Evolutionary conservation across 2,329 filamentous ascomycete genomes (phyloP).

Genomic region (Rhynchosporium agropyri): DNA sequence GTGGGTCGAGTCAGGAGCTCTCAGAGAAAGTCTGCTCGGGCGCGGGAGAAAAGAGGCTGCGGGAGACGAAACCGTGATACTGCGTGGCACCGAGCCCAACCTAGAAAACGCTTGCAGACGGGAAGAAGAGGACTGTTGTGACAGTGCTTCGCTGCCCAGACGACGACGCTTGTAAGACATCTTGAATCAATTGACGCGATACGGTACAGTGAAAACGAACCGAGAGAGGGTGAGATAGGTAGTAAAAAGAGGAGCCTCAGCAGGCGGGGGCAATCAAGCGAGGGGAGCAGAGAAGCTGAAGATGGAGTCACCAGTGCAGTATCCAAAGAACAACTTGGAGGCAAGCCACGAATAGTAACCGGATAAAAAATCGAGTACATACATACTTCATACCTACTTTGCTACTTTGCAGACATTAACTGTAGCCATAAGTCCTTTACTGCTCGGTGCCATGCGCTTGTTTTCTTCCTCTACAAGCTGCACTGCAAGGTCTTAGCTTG

Average conservation of each 20-base stretch:
- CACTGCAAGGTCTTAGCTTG: not conserved
- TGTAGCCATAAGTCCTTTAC: not conserved
- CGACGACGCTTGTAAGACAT: constrained; percentile 40
- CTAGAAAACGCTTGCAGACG: constrained; percentile 29
- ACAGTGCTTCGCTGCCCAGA: constrained; percentile 15
- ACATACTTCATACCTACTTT: not conserved
- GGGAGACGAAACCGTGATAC: constrained; percentile 27
- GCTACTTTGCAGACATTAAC: not conserved
- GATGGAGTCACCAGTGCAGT: not conserved
- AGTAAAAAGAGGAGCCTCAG: constrained; percentile 7
- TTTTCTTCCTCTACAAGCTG: not conserved
- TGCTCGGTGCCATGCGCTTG: not conserved
- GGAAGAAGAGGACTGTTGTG: constrained; percentile 28
- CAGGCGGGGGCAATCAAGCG: not conserved
- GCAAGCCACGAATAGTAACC: not conserved
- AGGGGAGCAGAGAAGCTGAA: not conserved
- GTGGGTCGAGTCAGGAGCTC: constrained; percentile 21
- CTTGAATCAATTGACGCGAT: constrained; percentile 11
- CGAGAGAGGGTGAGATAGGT: not conserved
- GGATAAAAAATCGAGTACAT: not conserved
- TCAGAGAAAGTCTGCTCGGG: constrained; percentile 32
- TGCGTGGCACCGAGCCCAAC: constrained; percentile 30
- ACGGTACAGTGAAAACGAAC: not conserved
- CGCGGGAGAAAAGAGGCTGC: constrained; percentile 25
- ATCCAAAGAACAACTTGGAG: not conserved